Evolutionary conservation across 2,329 filamentous ascomycete species (phyloP).

Genomic region (Verticillium albo-atrum): DNA sequence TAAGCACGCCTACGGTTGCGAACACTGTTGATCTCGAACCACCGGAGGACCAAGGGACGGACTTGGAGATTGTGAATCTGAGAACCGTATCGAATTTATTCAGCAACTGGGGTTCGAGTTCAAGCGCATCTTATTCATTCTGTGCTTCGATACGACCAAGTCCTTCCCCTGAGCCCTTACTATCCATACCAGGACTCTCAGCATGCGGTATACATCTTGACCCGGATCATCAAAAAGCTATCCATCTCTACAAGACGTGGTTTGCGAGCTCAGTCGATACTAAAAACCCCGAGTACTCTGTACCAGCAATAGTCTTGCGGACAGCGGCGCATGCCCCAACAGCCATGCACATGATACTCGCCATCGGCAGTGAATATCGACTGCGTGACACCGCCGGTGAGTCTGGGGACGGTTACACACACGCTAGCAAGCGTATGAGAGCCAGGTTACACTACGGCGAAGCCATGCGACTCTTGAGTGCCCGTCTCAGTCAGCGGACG

Average conservation of each 20-base stretch:
- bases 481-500: not conserved
- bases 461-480: not conserved
- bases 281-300: slow-evolving; percentile 28
- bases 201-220: slow-evolving; percentile 14
- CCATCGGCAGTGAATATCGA: slow-evolving; percentile 18
- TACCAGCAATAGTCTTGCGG: slow-evolving; percentile 28
- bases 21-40: too few relatives aligned
- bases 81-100: too few relatives aligned
- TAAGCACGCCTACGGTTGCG: not conserved
- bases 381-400: not conserved
- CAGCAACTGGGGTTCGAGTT: too few relatives aligned
- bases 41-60: too few relatives aligned
- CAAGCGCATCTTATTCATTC: too few relatives aligned
- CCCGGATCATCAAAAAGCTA: slow-evolving; percentile 26
- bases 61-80: too few relatives aligned
- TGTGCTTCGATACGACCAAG: too few relatives aligned
- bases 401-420: not conserved
- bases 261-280: slow-evolving; percentile 29
- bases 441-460: not conserved
- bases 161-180: too few relatives aligned
- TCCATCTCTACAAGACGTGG: slow-evolving; percentile 28
- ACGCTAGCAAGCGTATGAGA: not conserved
- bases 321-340: slow-evolving; percentile 25
- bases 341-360: slow-evolving; percentile 30
- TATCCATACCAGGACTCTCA: not conserved